These are phyloP conservation scores for Rosa rugosa DNA, from an alignment of 306 rosid species.

Conservation along the genomic window DNA sequence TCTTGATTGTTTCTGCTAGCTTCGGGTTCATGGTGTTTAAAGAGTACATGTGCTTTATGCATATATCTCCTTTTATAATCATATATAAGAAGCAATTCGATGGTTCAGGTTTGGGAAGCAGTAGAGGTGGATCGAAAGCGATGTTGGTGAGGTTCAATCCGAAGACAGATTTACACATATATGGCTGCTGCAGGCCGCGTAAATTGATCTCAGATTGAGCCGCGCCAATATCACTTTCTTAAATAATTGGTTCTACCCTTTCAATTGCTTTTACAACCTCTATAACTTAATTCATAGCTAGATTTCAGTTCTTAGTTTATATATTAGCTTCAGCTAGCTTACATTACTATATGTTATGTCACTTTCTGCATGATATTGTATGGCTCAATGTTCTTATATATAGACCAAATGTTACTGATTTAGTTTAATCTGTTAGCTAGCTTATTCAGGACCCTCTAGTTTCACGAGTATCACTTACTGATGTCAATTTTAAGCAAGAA, in stretches of 20 bases:
- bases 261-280: slow-evolving; percentile 8
- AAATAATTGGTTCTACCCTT: neutral
- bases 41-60: slow-evolving; percentile 16
- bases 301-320: neutral
- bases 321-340: neutral
- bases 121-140: slow-evolving; percentile 51
- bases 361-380: neutral
- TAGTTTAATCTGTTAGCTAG: neutral
- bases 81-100: slow-evolving; percentile 14
- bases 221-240: slow-evolving; percentile 99
- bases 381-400: neutral
- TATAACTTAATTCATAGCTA: neutral
- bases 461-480: neutral
- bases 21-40: slow-evolving; percentile 29
- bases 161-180: slow-evolving; percentile 79
- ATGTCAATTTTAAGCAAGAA: neutral
- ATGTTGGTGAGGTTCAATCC: slow-evolving; percentile 99
- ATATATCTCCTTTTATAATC: neutral
- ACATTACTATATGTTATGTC: neutral
- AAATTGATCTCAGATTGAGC: slow-evolving; percentile 98
- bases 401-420: neutral
- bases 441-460: neutral
- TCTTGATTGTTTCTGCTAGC: slow-evolving; percentile 24
- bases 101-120: slow-evolving; percentile 36
- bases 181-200: slow-evolving; percentile 27